Base-by-base conservation (phyloP, 2,329 filamentous ascomycete species). In the Scedosporium dehoogii region DNA sequence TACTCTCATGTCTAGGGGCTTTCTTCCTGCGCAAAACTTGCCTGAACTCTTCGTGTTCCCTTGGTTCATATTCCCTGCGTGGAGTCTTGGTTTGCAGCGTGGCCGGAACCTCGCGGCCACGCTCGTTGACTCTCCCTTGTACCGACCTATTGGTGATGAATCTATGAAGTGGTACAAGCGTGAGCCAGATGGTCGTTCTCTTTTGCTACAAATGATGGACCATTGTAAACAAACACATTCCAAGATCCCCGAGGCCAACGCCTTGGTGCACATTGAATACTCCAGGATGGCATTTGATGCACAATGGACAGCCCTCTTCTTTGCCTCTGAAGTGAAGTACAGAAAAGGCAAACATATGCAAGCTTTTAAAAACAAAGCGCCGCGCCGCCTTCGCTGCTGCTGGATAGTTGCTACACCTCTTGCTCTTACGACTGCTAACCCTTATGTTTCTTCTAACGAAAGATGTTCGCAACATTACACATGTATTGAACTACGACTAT, bases 381-480 rank as follows among this genome's bases (percentile, higher is more conserved):
- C 59, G 42, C 73, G 72, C 33, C 33, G 77, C 75, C 75, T 74
- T 71, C 76, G 81, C 82, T 85, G 81, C 82, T 85, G 33, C 33
- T 38, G 83, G 83, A 84, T 80, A 76, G 77, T 84, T 86, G 83
- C 82, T 82, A 82, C 80, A 78, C 62, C 68, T 51, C 71, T 74
- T 74, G 72, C 76, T 76, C 73, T 81, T 80, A 79, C 78, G 59
- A 51, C 81, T 84, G 81, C 91, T 96, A 96, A 96, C 90, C 83
- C 85, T 77, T 83, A 75, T 80, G 76, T 81, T 73, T 79, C 67
- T 72, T 71, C 71, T 73, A 41, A 56, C 72, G 73, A 74, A 97
- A 97, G 94, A 99, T 89, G 94, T 99, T 83, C 93, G 92, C 81
- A 96, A 99, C 85, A 99, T 99, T 82, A 97, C 94, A 80, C 94